These are phyloP conservation scores for Rubia tinctorum DNA, from an alignment of 305 asterid genomes.

Conservation along the genomic window DNA sequence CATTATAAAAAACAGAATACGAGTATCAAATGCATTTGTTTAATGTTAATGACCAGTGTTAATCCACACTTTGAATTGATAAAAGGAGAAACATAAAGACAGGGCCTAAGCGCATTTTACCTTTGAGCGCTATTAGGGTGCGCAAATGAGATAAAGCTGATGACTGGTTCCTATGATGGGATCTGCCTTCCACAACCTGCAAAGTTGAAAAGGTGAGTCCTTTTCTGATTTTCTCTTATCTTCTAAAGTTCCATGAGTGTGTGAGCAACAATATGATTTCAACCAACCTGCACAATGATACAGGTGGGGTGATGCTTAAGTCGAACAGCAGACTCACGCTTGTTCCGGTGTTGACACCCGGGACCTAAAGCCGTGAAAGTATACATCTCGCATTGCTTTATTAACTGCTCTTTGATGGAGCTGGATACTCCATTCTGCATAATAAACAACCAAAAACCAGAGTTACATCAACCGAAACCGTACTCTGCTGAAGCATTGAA, in stretches of 20 bases:
- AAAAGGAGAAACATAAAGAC: background rate
- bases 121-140: conserved; percentile 71
- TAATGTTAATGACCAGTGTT: background rate
- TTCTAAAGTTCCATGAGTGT: background rate
- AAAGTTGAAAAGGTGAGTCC: background rate
- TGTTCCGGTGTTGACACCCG: conserved; percentile 97
- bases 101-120: conserved; percentile 25
- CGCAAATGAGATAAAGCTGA: conserved; percentile 76
- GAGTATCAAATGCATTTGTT: background rate
- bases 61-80: background rate
- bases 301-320: conserved; percentile 88
- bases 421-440: conserved; percentile 71
- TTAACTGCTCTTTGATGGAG: conserved; percentile 50
- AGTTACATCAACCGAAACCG: conserved; percentile 12
- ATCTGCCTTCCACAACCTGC: conserved; percentile 45
- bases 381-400: conserved; percentile 78
- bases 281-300: conserved; percentile 58
- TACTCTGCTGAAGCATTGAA: conserved; percentile 18
- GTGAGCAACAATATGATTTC: too few relatives aligned
- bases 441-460: conserved; percentile 22
- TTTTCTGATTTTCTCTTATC: background rate
- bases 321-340: conserved; percentile 95
- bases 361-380: conserved; percentile 89
- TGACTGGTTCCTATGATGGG: conserved; percentile 49
- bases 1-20: background rate